These are phyloP conservation scores for Ploettnerulaceae sp. DNA, from an alignment of 2,329 filamentous ascomycete genomes.

Conservation along the genomic window DNA sequence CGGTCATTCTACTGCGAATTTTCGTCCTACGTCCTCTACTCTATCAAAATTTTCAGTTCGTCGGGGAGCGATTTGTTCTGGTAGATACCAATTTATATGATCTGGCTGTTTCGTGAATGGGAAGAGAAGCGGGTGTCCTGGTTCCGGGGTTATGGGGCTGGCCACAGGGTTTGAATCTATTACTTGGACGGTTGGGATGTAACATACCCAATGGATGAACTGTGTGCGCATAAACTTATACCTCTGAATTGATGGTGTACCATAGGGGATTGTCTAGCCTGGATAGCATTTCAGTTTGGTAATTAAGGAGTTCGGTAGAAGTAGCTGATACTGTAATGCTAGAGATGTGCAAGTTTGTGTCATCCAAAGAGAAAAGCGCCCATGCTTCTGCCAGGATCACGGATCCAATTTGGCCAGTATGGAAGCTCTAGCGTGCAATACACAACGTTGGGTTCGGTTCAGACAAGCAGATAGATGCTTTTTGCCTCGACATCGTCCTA, in stretches of 20 bases:
- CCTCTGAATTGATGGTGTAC: neutral
- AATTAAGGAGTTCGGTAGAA: too few species aligned
- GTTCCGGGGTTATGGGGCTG: neutral
- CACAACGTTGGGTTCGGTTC: too few species aligned
- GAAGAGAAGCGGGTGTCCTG: too few species aligned
- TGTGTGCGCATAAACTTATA: neutral
- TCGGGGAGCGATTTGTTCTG: too few species aligned
- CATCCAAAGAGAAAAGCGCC: neutral
- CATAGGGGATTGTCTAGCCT: neutral
- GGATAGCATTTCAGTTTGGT: too few species aligned
- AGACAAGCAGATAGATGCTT: too few species aligned
- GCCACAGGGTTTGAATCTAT: neutral
- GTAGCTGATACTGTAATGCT: neutral
- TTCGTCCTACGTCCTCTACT: too few species aligned
- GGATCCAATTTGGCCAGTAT: neutral
- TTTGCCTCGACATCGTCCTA: too few species aligned
- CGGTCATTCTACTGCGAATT: slow-evolving; percentile 9
- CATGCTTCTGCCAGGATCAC: slow-evolving; percentile 1
- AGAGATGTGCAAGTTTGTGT: neutral
- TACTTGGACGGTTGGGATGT: neutral
- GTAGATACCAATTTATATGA: too few species aligned
- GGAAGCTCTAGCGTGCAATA: too few species aligned
- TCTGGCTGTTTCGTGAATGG: too few species aligned
- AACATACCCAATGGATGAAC: slow-evolving; percentile 6
- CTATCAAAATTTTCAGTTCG: too few species aligned